These are phyloP conservation scores for Guadua angustifolia DNA, from an alignment of 176 grass and related monocot genomes.

Conservation along the genomic window DNA sequence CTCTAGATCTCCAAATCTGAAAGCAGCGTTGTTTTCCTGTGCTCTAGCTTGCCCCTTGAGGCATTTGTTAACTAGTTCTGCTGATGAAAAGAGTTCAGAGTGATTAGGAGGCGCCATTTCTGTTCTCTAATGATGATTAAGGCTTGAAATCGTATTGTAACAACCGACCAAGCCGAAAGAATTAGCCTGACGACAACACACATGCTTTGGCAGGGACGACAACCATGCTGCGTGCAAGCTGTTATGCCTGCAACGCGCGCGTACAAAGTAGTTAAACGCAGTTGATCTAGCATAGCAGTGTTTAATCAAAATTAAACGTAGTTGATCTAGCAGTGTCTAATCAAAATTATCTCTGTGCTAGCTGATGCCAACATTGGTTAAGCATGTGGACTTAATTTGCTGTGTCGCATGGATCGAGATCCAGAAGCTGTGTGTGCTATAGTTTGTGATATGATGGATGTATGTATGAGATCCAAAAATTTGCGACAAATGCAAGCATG, in stretches of 20 bases:
- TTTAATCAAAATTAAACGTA: too few relatives aligned
- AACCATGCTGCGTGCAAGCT: background rate
- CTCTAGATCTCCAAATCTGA: slow-evolving; percentile 35
- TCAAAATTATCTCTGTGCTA: too few relatives aligned
- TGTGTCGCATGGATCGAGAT: too few relatives aligned
- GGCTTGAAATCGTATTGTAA: background rate
- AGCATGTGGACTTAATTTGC: too few relatives aligned
- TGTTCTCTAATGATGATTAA: background rate
- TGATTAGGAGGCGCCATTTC: background rate
- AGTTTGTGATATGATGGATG: too few relatives aligned
- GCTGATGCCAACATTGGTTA: too few relatives aligned
- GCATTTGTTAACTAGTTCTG: background rate
- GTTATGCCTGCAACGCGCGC: background rate
- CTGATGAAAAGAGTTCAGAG: background rate
- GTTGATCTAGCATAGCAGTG: too few relatives aligned
- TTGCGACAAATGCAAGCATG: too few relatives aligned
- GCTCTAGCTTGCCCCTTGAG: background rate
- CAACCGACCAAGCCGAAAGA: slow-evolving; percentile 29
- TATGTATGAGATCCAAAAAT: too few relatives aligned
- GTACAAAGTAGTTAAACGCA: background rate
- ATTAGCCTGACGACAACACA: slow-evolving; percentile 23
- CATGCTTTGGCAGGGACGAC: slow-evolving; percentile 29
- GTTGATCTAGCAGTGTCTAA: too few relatives aligned
- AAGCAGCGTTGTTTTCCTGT: background rate
- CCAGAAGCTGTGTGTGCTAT: too few relatives aligned